A percentile compares a stretch with the other conserved stretches of the same genome.
Evolutionary conservation across 306 rosid species (phyloP).

Genomic region (Gynostemma pentaphyllum): DNA sequence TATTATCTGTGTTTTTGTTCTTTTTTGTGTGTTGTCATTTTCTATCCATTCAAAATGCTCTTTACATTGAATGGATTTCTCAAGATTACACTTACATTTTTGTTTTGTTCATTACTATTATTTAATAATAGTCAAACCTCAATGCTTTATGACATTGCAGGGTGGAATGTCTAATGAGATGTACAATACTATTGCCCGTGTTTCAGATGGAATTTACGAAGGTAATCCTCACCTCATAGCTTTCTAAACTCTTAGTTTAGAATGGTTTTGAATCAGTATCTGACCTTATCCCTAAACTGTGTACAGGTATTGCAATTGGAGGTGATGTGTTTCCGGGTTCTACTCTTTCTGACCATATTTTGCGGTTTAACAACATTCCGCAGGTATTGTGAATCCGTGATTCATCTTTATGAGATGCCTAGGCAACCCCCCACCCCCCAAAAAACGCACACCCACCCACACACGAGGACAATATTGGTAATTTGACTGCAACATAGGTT

Average conservation of each 20-base stretch:
- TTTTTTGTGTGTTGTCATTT: background rate
- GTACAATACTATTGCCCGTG: constrained; percentile 86
- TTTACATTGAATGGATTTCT: background rate
- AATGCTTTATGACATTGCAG: constrained; percentile 32
- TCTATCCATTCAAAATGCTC: background rate
- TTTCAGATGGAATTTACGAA: constrained; percentile 92
- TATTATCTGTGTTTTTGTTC: background rate
- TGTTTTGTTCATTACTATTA: background rate
- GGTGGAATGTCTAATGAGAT: constrained; percentile 99
- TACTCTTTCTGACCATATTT: constrained; percentile 94
- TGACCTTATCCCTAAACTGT: constrained; percentile 12
- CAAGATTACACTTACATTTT: background rate
- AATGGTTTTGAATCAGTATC: constrained; percentile 10
- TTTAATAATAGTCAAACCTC: background rate
- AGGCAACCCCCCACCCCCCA: background rate
- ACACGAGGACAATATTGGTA: background rate
- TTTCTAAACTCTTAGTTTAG: background rate
- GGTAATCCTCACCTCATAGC: constrained; percentile 27
- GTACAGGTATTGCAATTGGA: constrained; percentile 90
- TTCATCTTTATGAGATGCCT: constrained; percentile 4
- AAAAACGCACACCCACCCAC: background rate
- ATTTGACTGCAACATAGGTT: background rate
- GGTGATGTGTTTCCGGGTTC: constrained; percentile 99
- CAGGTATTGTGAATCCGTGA: constrained; percentile 46
- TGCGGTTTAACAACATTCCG: constrained; percentile 97